Percentiles rank a stretch among this genome's conserved stretches.
Evolutionary conservation across 139 green algal species (phyloP).

Genomic region (Diplosphaera chodatii): DNA sequence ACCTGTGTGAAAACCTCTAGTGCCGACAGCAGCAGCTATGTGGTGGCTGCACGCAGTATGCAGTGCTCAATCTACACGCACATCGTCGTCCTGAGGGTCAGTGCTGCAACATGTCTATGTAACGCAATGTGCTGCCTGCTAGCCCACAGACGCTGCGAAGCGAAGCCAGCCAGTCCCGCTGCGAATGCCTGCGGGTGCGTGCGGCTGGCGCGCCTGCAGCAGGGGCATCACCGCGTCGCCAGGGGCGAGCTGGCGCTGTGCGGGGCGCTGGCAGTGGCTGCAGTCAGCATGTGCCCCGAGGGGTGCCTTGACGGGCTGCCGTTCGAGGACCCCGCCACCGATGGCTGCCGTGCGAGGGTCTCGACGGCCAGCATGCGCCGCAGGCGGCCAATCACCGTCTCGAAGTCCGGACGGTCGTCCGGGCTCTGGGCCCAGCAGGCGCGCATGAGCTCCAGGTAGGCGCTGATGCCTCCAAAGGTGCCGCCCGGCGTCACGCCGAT

Average conservation of each 20-base stretch:
- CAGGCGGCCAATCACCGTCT: conserved; percentile 43
- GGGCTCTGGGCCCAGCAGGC: conserved; percentile 54
- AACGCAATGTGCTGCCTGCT: too few species aligned
- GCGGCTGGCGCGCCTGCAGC: too few species aligned
- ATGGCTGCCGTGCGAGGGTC: background rate
- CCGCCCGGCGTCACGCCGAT: conserved; percentile 37
- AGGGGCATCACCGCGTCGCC: background rate
- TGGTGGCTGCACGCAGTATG: too few species aligned
- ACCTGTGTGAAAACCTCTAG: too few species aligned
- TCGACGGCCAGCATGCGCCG: conserved; percentile 21
- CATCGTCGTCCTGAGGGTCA: too few species aligned
- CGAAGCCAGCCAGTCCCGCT: too few species aligned
- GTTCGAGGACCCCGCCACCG: background rate
- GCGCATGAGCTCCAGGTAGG: conserved; percentile 56
- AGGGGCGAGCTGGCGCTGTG: background rate
- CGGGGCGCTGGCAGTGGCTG: background rate
- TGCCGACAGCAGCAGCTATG: too few species aligned
- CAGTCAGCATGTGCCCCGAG: background rate
- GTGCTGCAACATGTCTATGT: too few species aligned
- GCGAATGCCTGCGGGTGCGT: too few species aligned
- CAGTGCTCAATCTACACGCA: too few species aligned
- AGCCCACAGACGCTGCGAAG: too few species aligned
- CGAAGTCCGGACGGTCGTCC: conserved; percentile 45
- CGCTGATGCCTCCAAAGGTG: conserved; percentile 30
- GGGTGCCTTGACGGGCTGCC: background rate